phyloP scores from a whole-genome alignment of 805 yeast genomes.

The Cyberlindnera veronae region DNA sequence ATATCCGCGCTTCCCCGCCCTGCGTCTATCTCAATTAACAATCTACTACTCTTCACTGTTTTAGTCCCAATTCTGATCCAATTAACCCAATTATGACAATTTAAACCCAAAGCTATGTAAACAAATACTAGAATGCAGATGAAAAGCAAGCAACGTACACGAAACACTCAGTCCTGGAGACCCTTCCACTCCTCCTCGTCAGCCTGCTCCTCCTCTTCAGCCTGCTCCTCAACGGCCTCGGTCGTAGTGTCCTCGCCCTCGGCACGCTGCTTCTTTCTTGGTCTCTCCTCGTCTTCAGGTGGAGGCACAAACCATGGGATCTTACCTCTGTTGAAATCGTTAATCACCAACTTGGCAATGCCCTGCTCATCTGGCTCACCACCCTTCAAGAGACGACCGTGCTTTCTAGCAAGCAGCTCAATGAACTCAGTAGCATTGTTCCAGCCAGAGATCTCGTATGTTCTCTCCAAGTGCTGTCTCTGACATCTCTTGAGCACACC shows the following conservation, averaged over 20 bases:
- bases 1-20: too few species aligned
- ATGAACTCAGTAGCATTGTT: constrained; percentile 70
- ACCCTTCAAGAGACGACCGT: constrained; percentile 89
- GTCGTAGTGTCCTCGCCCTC: constrained; percentile 19
- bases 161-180: constrained; percentile 9
- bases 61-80: too few species aligned
- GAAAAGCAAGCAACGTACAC: neutral
- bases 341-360: constrained; percentile 83
- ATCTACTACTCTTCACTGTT: too few species aligned
- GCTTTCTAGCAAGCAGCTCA: constrained; percentile 87
- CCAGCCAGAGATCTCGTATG: constrained; percentile 95
- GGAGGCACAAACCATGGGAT: constrained; percentile 98
- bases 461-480: constrained; percentile 86
- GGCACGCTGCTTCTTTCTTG: constrained; percentile 28
- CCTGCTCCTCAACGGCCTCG: constrained; percentile 7
- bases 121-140: neutral
- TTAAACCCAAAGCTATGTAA: too few species aligned
- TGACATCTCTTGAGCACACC: constrained; percentile 83
- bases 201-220: constrained; percentile 16
- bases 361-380: constrained; percentile 98
- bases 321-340: constrained; percentile 95
- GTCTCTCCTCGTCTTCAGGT: constrained; percentile 61
- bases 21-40: too few species aligned
- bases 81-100: too few species aligned
- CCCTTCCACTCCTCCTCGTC: constrained; percentile 30